phyloP scores from a whole-genome alignment of 2,329 filamentous ascomycete species.

The Nemania sp. region DNA sequence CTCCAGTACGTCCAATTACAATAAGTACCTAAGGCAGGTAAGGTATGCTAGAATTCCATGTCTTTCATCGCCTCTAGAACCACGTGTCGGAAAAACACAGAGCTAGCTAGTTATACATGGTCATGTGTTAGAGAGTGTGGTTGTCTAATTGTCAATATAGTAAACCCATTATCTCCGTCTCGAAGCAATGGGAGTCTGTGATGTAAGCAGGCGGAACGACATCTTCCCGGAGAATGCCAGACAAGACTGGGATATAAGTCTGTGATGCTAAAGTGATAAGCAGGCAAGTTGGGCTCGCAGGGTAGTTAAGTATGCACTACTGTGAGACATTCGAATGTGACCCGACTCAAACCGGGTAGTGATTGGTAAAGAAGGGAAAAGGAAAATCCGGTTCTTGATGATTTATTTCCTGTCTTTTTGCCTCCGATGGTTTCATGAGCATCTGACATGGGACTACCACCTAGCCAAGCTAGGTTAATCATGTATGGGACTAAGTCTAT shows the following conservation, averaged over 20 bases:
- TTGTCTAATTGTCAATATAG: not conserved
- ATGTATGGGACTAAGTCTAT: not conserved
- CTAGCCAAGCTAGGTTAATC: no score
- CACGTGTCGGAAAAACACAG: not conserved
- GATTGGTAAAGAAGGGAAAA: no score
- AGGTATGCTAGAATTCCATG: no score
- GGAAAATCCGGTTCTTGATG: not conserved
- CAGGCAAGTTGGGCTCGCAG: no score
- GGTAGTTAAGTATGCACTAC: no score
- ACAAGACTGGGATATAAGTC: not conserved
- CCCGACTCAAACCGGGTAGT: not conserved
- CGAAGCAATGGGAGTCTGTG: not conserved
- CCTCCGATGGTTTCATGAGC: not conserved
- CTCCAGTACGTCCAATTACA: no score
- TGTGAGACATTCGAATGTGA: not conserved
- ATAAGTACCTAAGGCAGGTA: no score
- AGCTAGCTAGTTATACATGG: slow-evolving; percentile 2
- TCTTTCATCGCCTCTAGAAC: not conserved
- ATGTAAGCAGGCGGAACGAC: not conserved
- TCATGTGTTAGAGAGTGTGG: not conserved
- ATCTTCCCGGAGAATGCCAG: not conserved
- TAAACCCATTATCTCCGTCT: not conserved
- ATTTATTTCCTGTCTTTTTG: not conserved
- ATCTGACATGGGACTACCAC: not conserved
- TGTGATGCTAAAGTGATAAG: no score